Base-by-base conservation (phyloP, 2,329 filamentous ascomycete genomes). In the Myotisia sp. region DNA sequence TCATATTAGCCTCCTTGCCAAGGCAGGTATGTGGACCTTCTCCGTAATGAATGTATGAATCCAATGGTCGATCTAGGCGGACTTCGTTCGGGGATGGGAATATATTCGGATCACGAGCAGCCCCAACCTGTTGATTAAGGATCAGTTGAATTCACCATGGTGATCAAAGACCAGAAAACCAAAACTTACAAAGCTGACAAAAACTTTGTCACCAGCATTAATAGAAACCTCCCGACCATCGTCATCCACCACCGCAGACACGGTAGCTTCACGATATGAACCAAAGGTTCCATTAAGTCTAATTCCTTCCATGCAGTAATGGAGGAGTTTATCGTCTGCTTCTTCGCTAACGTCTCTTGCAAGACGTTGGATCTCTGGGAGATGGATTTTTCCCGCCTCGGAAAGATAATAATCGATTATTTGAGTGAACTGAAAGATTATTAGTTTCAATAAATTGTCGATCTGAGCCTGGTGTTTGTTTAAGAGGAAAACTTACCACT, bases 111-210 rank as follows among this genome's bases (percentile, higher is more conserved):
- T 63, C 61, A 13, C 58, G 56, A 6, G 56, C 55, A 46, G 32
- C 56, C 10, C 42, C 19, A 20, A 37, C 43, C 27, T 47, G 33
- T n/a, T n/a, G 34, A 46, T 54, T 78, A 71, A 6, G n/a, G 6
- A 23, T 69, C 67, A 63, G 82, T 60, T 50, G 80, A 83, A 5
- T 17, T 59, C 54, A 1, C 22, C n/a, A 24, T 24, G 7, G 22
- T 24, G n/a, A 7, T n/a, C n/a, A 24, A 7, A 0, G 76, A 72
- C 61, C 80, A 82, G 21, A 13, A 6, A 8, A 37, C 51, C 41
- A 13, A 6, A 8, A 37, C 51, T 42, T 51, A 74, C 70, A 22
- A 79, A 75, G 41, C 69, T 72, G 18, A 79, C 65, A 19, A 66
- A 47, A 2, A 67, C 47, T 2, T 54, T 36, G 7, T 61, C 57